Base-by-base conservation (phyloP, 371 early-diverging fungal genomes). In the Sporodiniella umbellata region DNA sequence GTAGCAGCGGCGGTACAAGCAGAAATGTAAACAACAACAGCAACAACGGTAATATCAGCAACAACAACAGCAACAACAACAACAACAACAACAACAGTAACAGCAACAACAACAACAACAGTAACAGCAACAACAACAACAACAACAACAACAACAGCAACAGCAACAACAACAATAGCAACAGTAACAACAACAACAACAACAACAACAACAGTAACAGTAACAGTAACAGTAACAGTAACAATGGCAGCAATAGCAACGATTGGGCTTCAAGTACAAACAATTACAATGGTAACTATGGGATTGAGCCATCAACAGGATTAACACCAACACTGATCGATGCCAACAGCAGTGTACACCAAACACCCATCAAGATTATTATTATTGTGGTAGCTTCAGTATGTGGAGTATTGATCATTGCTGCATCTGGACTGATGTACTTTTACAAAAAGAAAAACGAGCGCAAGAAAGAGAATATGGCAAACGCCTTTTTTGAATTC, bases 401-500 rank as follows among this genome's bases (percentile, higher is more conserved):
- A 8, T 51, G 49, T 24, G 59, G 59, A 30, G 37, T 67, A 0
- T 53, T 33, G 1, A 2, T 67, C 1, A 50, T 67, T 30, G 40
- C 57, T 19, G 64, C 51, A 3, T 15, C 46, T 25, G 60, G 44
- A 0, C 26, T 66, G 8, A 45, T 66, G 26, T 48, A 48, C 22
- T 49, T 60, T 12, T 62, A 56, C 33, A 52, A 53, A 44, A 55
- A 49, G n/a, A 49, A 56, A 53, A 62, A 54, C 33, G 63, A 62
- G 14, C 48, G 45, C 25, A 66, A 66, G 42, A 66, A 62, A 39
- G 67, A 66, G 28, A 62, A 55, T 31, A 66, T 66, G 67, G 67
- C 67, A 14, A 60, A 62, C 39, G 67, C 67, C 15, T 66, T 62
- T 33, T 58, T 66, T 15, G 67, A 66, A 21, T 66, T 66, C 24